Conservation (phyloP, 2,329 filamentous ascomycete genomes). For the Fusarium sp. region DNA sequence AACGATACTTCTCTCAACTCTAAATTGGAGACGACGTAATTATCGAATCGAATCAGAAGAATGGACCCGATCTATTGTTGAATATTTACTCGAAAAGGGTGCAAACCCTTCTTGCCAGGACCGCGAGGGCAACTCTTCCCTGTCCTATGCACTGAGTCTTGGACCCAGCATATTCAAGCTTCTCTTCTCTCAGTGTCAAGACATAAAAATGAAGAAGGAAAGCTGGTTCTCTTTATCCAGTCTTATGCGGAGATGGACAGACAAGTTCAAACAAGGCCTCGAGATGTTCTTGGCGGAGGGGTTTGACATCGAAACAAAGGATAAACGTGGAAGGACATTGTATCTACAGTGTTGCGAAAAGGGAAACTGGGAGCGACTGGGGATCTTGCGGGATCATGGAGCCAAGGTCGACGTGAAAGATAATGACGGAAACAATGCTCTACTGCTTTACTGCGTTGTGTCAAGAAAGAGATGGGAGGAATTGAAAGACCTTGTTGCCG, state of each 20-base stretch:
- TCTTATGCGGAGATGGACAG: rapidly evolving
- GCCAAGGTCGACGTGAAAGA: constrained; percentile 13
- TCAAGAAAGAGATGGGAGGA: rapidly evolving
- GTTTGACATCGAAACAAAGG: constrained; percentile 23
- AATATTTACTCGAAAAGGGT: constrained; percentile 31
- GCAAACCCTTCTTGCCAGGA: constrained; percentile 18
- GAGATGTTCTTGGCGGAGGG: constrained; percentile 25
- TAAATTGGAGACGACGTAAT: background rate
- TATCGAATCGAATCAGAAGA: background rate
- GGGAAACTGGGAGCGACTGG: background rate
- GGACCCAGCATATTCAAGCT: constrained; percentile 5
- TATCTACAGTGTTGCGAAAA: constrained; percentile 7
- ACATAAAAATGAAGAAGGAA: background rate
- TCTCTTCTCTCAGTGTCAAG: constrained; percentile 18
- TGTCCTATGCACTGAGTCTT: background rate
- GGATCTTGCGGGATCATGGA: constrained; percentile 8
- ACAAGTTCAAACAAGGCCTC: constrained; percentile 10
- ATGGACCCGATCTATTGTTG: constrained; percentile 1
- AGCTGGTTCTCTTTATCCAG: constrained; percentile 30
- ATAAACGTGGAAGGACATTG: constrained; percentile 17
- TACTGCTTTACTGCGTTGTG: constrained; percentile 1
- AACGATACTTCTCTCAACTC: constrained; percentile 1
- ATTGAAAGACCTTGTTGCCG: constrained; percentile 3
- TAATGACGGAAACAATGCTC: constrained; percentile 25
- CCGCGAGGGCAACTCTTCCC: background rate